Evolutionary conservation across 2,329 filamentous ascomycete species (phyloP).

Genomic region (Thelonectria blattea): DNA sequence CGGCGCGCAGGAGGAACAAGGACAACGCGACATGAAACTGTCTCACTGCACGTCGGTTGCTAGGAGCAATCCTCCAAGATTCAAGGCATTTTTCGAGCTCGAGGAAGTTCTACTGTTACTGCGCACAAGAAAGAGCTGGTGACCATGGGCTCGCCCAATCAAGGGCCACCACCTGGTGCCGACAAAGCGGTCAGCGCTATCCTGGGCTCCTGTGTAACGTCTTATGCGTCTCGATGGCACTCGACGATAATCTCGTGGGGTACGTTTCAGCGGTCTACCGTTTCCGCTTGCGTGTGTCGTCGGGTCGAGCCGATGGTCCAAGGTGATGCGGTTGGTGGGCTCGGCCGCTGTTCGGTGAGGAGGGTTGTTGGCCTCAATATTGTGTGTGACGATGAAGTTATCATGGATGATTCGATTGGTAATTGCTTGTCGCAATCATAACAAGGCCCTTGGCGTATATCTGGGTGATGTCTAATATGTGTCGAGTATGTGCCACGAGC

Average conservation of each 20-base stretch:
- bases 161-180: neutral
- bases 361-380: neutral
- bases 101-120: neutral
- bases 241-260: neutral
- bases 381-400: neutral
- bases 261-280: neutral
- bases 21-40: neutral
- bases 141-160: neutral
- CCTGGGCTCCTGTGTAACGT: neutral
- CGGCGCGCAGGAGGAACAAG: neutral
- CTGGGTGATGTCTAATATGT: neutral
- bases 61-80: neutral
- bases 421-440: neutral
- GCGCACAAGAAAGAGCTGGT: neutral
- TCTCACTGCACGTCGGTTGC: neutral
- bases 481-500: too few relatives aligned
- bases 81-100: neutral
- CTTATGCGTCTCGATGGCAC: neutral
- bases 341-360: neutral
- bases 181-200: neutral
- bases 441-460: neutral
- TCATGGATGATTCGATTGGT: neutral
- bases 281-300: neutral
- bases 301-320: neutral
- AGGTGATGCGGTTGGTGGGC: constrained; percentile 2